A percentile compares a stretch with the other conserved stretches of the same genome.
Evolutionary conservation across 108 stramenopile genomes (phyloP).

Genomic region (Skeletonema menzelii): DNA sequence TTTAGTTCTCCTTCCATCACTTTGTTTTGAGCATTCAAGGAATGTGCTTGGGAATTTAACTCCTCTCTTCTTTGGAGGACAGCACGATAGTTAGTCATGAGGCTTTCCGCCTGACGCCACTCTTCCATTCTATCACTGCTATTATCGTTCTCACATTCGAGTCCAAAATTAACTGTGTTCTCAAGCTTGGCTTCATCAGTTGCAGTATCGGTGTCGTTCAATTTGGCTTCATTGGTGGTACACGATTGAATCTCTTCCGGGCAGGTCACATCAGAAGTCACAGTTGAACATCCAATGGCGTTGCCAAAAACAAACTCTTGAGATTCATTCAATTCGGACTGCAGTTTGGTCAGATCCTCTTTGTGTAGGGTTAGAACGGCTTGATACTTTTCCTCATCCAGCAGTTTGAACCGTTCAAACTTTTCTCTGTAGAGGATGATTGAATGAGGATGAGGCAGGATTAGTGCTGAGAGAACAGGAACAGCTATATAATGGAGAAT

Average conservation of each 20-base stretch:
- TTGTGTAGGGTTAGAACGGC: conserved; percentile 28
- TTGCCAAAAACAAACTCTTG: conserved; percentile 38
- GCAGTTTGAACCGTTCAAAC: conserved; percentile 41
- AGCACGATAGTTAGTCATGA: conserved; percentile 38
- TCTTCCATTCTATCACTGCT: conserved; percentile 31
- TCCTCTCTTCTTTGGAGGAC: conserved; percentile 38
- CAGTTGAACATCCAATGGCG: conserved; percentile 23
- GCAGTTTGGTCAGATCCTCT: conserved; percentile 37
- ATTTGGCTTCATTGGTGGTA: conserved; percentile 1
- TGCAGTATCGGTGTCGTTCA: background rate
- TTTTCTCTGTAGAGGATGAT: conserved; percentile 18
- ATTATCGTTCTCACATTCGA: background rate
- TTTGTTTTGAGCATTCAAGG: conserved; percentile 13
- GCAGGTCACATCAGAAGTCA: conserved; percentile 23
- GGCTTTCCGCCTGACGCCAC: conserved; percentile 42
- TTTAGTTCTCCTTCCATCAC: conserved; percentile 27
- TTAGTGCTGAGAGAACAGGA: background rate
- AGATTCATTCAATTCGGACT: conserved; percentile 30
- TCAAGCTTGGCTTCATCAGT: background rate
- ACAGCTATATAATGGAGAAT: background rate
- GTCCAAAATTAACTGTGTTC: background rate
- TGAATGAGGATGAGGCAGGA: background rate
- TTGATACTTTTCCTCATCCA: conserved; percentile 44
- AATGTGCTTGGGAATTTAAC: conserved; percentile 10
- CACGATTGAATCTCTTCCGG: background rate